Conservation (phyloP, 2,329 filamentous ascomycete species). For the Phialocephala subalpina region DNA sequence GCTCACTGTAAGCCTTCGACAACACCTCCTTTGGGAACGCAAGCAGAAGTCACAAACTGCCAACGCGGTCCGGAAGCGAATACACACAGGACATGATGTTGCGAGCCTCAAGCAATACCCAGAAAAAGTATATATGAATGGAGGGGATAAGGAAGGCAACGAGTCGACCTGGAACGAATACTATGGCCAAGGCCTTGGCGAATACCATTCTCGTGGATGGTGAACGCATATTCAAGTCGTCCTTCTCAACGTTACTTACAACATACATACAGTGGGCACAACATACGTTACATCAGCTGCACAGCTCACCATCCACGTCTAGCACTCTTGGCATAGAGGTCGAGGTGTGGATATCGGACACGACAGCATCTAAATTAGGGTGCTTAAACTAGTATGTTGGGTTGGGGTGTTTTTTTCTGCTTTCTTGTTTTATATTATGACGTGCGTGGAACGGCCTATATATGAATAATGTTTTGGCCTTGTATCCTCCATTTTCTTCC, state of each 20-base stretch:
- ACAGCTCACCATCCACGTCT: conserved; percentile 43
- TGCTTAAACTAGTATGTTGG: conserved; percentile 32
- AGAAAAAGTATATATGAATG: conserved; percentile 67
- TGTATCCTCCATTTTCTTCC: conserved; percentile 19
- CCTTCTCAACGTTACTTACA: conserved; percentile 24
- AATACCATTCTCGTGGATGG: conserved; percentile 89
- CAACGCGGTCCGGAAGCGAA: conserved; percentile 86
- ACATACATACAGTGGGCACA: not conserved
- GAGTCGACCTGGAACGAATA: conserved; percentile 87
- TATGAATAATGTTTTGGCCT: conserved; percentile 37
- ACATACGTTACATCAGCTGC: conserved; percentile 38
- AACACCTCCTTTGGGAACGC: conserved; percentile 92
- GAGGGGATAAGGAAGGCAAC: conserved; percentile 61
- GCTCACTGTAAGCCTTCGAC: conserved; percentile 89
- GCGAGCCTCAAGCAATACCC: conserved; percentile 87
- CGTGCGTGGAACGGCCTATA: conserved; percentile 34
- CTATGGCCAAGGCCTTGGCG: conserved; percentile 79
- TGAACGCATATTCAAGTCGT: conserved; percentile 54
- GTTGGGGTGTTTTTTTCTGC: conserved; percentile 34
- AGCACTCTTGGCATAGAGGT: conserved; percentile 39
- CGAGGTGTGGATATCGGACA: conserved; percentile 31
- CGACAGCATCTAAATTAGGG: conserved; percentile 31
- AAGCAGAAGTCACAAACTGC: conserved; percentile 92
- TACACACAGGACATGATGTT: conserved; percentile 90
- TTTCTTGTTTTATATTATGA: conserved; percentile 34